Evolutionary conservation across 371 early-diverging fungal genomes (phyloP), one percentile per base, ranked within the genome.

Genomic region (Apophysomyces variabilis): DNA sequence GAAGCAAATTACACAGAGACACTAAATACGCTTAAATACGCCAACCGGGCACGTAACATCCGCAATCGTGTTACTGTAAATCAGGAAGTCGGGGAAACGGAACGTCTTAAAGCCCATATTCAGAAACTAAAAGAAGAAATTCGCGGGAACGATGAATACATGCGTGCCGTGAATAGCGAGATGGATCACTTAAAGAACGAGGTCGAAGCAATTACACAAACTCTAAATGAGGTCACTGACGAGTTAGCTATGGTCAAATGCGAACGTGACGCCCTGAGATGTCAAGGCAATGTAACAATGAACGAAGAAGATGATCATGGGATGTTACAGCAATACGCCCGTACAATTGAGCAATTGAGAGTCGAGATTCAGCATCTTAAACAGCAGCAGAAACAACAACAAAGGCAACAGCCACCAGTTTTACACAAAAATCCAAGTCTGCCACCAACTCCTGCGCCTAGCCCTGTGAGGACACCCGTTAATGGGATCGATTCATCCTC

Each of bases 21-120:
- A 14, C 71, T 79, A 56, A 96, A 92, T 71, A 96, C 98, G 7
- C 85, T 97, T 13, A 89, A 91, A 65, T 98, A 96, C 71, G 96
- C 96, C 5, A 91, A 92, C 68, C 85, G 96, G 0, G 94, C 94
- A 4, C 78, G 93, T 32, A 92, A 93, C 62, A 94, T 96, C 67
- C 91, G 91, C 64, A 96, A 96, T 71, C 81, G 86, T 21, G 92
- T 88, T 7, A 57, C 63, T 5, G 66, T 79, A 26, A 79, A 79
- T 36, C 79, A 79, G 26, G 72, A 76, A 38, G 18, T 71, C 14
- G 68, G 63, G 9, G 68, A 66, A 21, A 57, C 21, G 4, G 74
- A 50, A 16, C 61, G 70, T 32, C 66, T 75, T n/a, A 80, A 77
- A 65, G 65, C 73, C 3, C 67, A 60, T 18, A 69, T 80, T 58